Base-by-base conservation (phyloP, 192 early-diverging fungal genomes). In the Glomus cerebriforme region DNA sequence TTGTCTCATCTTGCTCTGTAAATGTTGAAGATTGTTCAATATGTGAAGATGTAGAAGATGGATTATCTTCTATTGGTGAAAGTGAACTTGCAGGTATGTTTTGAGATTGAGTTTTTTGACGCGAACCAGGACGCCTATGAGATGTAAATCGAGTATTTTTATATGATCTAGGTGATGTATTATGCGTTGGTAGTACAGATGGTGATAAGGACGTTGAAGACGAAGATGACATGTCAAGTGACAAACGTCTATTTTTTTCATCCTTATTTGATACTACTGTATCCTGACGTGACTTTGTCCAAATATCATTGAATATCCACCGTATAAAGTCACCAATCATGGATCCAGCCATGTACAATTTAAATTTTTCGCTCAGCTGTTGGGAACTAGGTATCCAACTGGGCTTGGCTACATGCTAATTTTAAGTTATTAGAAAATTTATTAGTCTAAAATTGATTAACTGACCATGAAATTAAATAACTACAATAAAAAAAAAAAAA, bases 341-440 rank as follows among this genome's bases (percentile, higher is more conserved):
- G 75, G 75, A 77, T 77, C 75, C 62, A 77, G 75, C 75, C 75
- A 77, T 77, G 75, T 77, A 65, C 75, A 77, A 77, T 77, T 62
- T 65, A 77, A 77, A 43, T 65, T 77, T 77, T 65, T 77, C 75
- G 63, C 75, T 77, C n/a, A 65, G 43, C 26, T 65, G 75, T 27
- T 77, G 75, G 62, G 59, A 77, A 32, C 24, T 58, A 39, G 49
- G 75, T 65, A 43, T 49, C 63, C 59, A 64, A 77, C 54, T 59
- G 24, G 59, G 15, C 5, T 77, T 65, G 34, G 19, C 58, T 32
- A 29, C 75, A 60, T 77, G 63, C 75, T 77, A 34, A 60, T 27
- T 17, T n/a, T 49, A 60, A 64, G 27, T 43, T 43, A 37, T 9
- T 37, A 77, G 19, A 22, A 54, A 65, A 73, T 26, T 54, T 32